Evolutionary conservation across 768 basidiomycete genomes (phyloP).

Genomic region (Boletus barrowsii): DNA sequence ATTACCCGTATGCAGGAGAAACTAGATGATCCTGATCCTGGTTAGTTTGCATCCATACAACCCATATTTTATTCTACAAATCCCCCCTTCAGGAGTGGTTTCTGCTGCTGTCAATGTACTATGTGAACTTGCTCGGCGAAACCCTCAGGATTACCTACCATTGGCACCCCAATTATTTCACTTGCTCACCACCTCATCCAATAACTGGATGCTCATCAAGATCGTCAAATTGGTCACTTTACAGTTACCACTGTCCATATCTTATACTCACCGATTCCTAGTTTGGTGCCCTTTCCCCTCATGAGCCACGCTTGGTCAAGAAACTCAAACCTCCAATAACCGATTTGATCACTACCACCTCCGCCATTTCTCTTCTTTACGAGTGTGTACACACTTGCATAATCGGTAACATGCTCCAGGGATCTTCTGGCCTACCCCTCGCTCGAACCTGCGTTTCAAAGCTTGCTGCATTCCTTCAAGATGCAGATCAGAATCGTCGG

Average conservation of each 20-base stretch:
- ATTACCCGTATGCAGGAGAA: conserved; percentile 74
- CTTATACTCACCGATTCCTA: conserved; percentile 30
- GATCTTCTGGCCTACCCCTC: conserved; percentile 68
- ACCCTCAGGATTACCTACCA: conserved; percentile 76
- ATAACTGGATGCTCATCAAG: conserved; percentile 99
- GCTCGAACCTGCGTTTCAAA: conserved; percentile 92
- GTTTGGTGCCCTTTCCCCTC: conserved; percentile 91
- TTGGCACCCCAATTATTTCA: conserved; percentile 93
- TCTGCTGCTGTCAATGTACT: conserved; percentile 91
- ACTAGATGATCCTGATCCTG: conserved; percentile 73
- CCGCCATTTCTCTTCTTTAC: conserved; percentile 92
- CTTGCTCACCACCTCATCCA: conserved; percentile 87
- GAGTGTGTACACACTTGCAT: conserved; percentile 99
- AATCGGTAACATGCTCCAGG: conserved; percentile 92
- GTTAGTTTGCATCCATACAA: conserved; percentile 32
- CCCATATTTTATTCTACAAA: background rate
- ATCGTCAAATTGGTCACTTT: conserved; percentile 84
- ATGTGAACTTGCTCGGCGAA: conserved; percentile 83
- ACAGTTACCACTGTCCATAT: background rate
- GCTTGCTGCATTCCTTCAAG: conserved; percentile 86
- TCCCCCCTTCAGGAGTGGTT: conserved; percentile 66
- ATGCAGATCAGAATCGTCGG: conserved; percentile 94
- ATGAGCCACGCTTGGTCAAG: conserved; percentile 90
- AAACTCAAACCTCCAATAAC: conserved; percentile 94
- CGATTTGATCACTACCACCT: conserved; percentile 91